Evolutionary conservation across 1,284 basidiomycete genomes (phyloP), one percentile per base, ranked within the genome.

Genomic region (Cystobasidium slooffiae): DNA sequence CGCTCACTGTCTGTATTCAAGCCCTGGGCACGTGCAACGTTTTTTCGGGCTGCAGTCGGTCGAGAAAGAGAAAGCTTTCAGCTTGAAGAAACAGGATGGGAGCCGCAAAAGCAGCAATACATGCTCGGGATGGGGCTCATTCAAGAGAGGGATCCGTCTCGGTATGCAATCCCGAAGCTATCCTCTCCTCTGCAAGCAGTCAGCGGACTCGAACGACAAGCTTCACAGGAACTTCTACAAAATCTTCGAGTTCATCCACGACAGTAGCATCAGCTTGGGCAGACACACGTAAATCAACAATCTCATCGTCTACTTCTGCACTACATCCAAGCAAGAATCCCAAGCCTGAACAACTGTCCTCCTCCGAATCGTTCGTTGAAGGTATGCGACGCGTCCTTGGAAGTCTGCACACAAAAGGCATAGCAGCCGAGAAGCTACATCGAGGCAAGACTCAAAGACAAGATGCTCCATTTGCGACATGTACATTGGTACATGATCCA

Each of bases 391-490:
- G 64, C 52, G 64, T 67, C 0, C 37, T 67, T 8, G 64, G 64
- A n/a, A 52, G 52, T n/a, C 64, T 67, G 14, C 64, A 67, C 46
- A 53, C 53, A 10, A 52, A 55, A 47, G 49, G 49, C 39, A 37
- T 52, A n/a, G 22, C 49, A 16, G 61, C 61, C 22, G 44, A 63
- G 6, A 49, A 49, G 16, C 61, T 63, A 12, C 61, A 63, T 49
- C 61, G 61, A 49, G 61, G 44, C 6, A 63, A 37, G 43, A 63
- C 61, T 47, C 61, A 41, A 22, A 67, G 53, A 24, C 41, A 67
- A 37, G 64, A 67, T 22, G 64, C 64, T n/a, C 64, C 64, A 5
- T 67, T 67, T 24, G 47, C 49, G 9, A 55, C 44, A 9, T 67
- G 64, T 43, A 49, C 61, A 41, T 14, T 22, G 18, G 20, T 55